phyloP scores from a whole-genome alignment of 2,329 filamentous ascomycete genomes.

The Diaporthe eres region DNA sequence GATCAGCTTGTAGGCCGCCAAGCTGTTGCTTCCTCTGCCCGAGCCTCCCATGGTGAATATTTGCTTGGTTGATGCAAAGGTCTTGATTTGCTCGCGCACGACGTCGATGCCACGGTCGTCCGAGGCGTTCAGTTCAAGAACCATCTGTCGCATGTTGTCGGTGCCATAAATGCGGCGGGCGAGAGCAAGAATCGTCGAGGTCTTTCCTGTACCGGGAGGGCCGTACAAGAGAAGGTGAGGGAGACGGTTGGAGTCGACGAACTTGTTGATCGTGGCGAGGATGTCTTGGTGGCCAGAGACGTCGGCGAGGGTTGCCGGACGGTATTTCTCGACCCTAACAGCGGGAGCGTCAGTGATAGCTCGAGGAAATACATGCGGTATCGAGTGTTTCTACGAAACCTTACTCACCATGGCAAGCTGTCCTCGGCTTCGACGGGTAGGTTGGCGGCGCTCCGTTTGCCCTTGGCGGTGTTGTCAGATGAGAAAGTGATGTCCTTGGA shows the following conservation, averaged over 20 bases:
- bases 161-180: slow-evolving; percentile 92
- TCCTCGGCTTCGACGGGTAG: slow-evolving; percentile 95
- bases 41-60: slow-evolving; percentile 81
- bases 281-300: slow-evolving; percentile 98
- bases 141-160: slow-evolving; percentile 97
- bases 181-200: slow-evolving; percentile 93
- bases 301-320: slow-evolving; percentile 88
- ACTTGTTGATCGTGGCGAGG: slow-evolving; percentile 96
- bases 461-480: slow-evolving; percentile 81
- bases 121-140: slow-evolving; percentile 96
- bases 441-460: slow-evolving; percentile 93
- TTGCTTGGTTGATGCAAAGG: slow-evolving; percentile 97
- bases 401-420: slow-evolving; percentile 85
- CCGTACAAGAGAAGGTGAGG: slow-evolving; percentile 98
- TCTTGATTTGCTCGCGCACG: slow-evolving; percentile 99
- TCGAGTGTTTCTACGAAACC: background rate
- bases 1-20: slow-evolving; percentile 93
- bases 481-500: slow-evolving; percentile 75
- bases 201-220: slow-evolving; percentile 96
- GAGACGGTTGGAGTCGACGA: slow-evolving; percentile 92
- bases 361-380: background rate
- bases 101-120: slow-evolving; percentile 99
- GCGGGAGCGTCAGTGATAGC: background rate
- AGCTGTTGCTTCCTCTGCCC: slow-evolving; percentile 59
- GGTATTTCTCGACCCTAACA: slow-evolving; percentile 93